Evolutionary conservation across 2,329 filamentous ascomycete species (phyloP), one percentile per base, ranked within the genome.

Genomic region (Aureobasidium musti): DNA sequence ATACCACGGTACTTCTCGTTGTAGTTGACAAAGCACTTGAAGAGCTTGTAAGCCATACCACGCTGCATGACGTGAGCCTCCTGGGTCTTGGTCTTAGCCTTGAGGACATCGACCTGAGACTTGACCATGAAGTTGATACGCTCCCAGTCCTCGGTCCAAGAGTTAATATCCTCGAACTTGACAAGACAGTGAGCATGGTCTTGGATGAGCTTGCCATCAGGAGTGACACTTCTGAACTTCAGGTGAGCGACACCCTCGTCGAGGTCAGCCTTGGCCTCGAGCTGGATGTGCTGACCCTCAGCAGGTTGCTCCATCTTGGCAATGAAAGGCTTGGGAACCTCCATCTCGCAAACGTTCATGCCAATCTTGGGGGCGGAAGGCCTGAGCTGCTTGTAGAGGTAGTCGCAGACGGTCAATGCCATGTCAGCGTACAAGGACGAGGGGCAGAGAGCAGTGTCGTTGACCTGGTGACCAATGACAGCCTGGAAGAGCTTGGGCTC

Each of bases 31-130:
- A 86, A 78, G 63, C 83, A 80, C 72, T 83, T 83, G 79, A 86
- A 86, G 61, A 89, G 83, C 79, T 92, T 93, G 83, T 95, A 95
- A 17, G 89, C 88, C 79, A 92, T 86, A 39, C 89, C 89, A 30
- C 89, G 87, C 59, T 89, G 85, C 69, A 92, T 85, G 78, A 90
- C 89, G 75, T 90, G 89, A 33, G 89, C 89, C 66, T 85, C 83
- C 45, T 89, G 89, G 39, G 81, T 82, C 71, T 85, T 79, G 65
- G 89, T 88, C 67, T 86, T 88, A 69, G 85, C 82, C 72, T 87
- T 85, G 74, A 94, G 86, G 41, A 92, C 81, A 74, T 92, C 81
- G 66, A 83, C 79, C 73, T 83, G 82, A 57, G 78, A 79, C 74
- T 83, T 81, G 60, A 83, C 81, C 81, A 83, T 83, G 76, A 79